These are phyloP conservation scores for Leonotis leonurus DNA, from an alignment of 257 asterid species.

Conservation along the genomic window DNA sequence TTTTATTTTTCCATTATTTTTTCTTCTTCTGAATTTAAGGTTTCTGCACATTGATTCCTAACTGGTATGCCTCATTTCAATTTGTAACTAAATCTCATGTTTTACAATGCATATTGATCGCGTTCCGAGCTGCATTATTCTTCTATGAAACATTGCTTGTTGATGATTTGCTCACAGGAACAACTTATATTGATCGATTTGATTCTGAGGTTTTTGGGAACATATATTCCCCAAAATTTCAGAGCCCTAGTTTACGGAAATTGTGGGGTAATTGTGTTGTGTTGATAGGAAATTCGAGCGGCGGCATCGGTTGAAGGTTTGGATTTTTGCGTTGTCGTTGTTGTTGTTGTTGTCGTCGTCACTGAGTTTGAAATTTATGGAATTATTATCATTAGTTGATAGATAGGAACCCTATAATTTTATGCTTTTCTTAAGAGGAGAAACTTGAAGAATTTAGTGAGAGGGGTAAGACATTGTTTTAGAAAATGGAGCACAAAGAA, in stretches of 20 bases:
- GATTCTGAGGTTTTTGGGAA: slow-evolving; percentile 17
- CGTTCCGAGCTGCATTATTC: slow-evolving; percentile 9
- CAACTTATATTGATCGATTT: slow-evolving; percentile 4
- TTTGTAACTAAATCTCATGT: not conserved
- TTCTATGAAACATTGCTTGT: not conserved
- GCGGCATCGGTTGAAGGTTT: slow-evolving; percentile 3
- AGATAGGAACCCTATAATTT: not conserved
- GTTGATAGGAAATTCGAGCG: not conserved
- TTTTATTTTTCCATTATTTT: not conserved
- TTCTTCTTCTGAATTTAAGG: slow-evolving; percentile 10
- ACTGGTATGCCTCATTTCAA: slow-evolving; percentile 23
- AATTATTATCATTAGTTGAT: not conserved
- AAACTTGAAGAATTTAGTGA: not conserved
- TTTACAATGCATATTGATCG: not conserved
- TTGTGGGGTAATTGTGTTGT: not conserved
- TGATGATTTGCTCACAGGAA: slow-evolving; percentile 20
- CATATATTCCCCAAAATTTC: slow-evolving; percentile 17
- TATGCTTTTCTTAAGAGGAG: not conserved
- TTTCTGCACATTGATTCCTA: slow-evolving; percentile 12
- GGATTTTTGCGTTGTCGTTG: not conserved
- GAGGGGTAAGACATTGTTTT: slow-evolving; percentile 6
- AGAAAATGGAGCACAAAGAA: slow-evolving; percentile 29
- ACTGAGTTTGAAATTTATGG: too few relatives aligned
- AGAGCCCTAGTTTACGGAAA: slow-evolving; percentile 6
- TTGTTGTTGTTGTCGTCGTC: not conserved